A percentile compares a stretch with the other conserved stretches of the same genome.
phyloP scores from a whole-genome alignment of 75 land plant species.

The Picea sitchensis region DNA sequence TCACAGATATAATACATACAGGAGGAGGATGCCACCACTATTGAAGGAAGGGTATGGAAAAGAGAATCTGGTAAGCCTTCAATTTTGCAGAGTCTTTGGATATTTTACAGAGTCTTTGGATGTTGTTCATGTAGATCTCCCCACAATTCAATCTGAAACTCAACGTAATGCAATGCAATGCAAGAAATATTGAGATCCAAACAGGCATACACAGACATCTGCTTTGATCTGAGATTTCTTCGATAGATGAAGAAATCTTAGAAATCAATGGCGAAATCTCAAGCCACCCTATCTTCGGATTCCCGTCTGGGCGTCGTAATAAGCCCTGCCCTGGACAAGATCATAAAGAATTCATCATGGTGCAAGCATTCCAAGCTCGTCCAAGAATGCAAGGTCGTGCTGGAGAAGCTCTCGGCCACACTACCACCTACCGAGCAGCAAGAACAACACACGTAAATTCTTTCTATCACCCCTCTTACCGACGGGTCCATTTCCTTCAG shows the following conservation, averaged over 20 bases:
- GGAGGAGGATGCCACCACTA: no score
- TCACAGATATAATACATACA: no score
- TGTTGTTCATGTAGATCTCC: no score
- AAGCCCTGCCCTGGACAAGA: constrained; percentile 70
- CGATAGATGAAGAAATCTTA: neutral
- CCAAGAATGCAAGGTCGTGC: constrained; percentile 74
- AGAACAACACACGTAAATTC: neutral
- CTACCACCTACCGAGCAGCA: neutral
- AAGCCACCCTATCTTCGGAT: neutral
- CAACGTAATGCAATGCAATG: neutral
- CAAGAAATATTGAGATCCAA: neutral
- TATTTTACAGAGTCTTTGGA: no score
- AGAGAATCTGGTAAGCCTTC: no score
- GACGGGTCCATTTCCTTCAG: constrained; percentile 52
- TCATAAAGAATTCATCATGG: constrained; percentile 92
- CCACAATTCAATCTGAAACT: no score
- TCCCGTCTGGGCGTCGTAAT: constrained; percentile 45
- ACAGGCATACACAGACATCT: neutral
- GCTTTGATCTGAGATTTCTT: neutral
- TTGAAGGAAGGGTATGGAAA: no score
- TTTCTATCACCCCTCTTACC: constrained; percentile 16
- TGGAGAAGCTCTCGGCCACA: constrained; percentile 49
- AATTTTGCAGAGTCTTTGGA: no score
- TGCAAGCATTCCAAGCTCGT: constrained; percentile 94
- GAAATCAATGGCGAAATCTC: neutral